These are phyloP conservation scores for Dimocarpus longan DNA, from an alignment of 345 rosid genomes.

Conservation along the genomic window DNA sequence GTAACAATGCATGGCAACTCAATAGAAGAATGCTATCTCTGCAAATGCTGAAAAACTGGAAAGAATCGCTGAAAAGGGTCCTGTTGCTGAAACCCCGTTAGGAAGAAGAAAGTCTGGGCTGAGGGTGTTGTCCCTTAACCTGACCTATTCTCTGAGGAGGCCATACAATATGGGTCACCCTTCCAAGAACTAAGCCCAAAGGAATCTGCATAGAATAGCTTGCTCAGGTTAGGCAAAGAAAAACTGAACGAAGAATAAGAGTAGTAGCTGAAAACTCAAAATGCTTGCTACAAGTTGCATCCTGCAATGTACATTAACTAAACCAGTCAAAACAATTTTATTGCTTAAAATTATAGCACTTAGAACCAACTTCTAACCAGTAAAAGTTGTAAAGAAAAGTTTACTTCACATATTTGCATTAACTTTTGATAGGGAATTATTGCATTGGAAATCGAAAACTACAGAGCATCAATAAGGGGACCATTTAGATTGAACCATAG, in stretches of 20 bases:
- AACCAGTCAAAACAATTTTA: no score
- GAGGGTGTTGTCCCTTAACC: conserved; percentile 33
- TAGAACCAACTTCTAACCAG: not conserved
- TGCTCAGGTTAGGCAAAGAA: not conserved
- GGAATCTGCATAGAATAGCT: conserved; percentile 61
- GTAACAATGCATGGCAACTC: not conserved
- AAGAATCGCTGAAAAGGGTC: not conserved
- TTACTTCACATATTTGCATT: not conserved
- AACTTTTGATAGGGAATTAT: not conserved
- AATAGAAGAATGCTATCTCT: conserved; percentile 9
- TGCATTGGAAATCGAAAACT: not conserved
- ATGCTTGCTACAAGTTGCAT: not conserved
- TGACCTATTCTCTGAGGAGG: conserved; percentile 71
- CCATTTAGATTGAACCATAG: not conserved
- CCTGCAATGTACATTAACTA: not conserved
- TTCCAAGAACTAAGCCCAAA: conserved; percentile 71
- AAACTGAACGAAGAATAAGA: not conserved
- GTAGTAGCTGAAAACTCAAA: not conserved
- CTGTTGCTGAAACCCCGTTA: not conserved
- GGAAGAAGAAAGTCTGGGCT: conserved; percentile 22
- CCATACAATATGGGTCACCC: conserved; percentile 72
- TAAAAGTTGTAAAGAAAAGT: not conserved
- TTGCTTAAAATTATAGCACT: not conserved
- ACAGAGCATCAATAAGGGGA: not conserved
- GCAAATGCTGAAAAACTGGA: not conserved